Percentiles rank a stretch among this genome's conserved stretches.
Conservation (phyloP, 2,329 filamentous ascomycete genomes). For the Rhynchosporium graminicola region DNA sequence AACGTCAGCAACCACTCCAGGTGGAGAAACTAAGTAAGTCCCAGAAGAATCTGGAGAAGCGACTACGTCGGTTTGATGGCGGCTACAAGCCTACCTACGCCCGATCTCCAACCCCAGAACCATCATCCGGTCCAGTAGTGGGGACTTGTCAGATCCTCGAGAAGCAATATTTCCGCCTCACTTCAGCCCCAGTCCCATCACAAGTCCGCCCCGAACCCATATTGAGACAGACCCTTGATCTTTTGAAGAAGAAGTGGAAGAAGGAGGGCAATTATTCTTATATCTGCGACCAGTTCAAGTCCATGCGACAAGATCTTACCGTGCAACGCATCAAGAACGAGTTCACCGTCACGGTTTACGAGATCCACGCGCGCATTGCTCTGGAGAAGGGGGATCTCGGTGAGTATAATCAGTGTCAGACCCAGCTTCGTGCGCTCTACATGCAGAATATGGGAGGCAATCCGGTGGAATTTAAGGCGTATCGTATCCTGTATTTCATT, state of each 20-base stretch:
- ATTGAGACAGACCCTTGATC: constrained; percentile 79
- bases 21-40: constrained; percentile 79
- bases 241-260: constrained; percentile 93
- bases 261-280: constrained; percentile 93
- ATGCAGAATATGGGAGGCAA: constrained; percentile 83
- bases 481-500: constrained; percentile 99
- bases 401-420: constrained; percentile 99
- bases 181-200: constrained; percentile 82
- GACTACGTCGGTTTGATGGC: constrained; percentile 81
- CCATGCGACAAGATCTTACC: constrained; percentile 94
- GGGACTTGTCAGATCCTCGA: constrained; percentile 83
- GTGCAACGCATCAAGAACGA: constrained; percentile 97
- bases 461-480: constrained; percentile 95
- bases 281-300: constrained; percentile 99
- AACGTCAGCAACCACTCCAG: constrained; percentile 49
- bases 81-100: constrained; percentile 57
- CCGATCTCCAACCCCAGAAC: constrained; percentile 57
- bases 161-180: constrained; percentile 93
- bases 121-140: constrained; percentile 71
- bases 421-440: constrained; percentile 91
- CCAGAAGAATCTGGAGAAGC: constrained; percentile 81
- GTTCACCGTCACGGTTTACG: constrained; percentile 95
- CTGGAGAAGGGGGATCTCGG: constrained; percentile 97
- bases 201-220: constrained; percentile 82
- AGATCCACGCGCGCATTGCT: constrained; percentile 95